Evolutionary conservation across 495 filamentous ascomycete genomes (phyloP), one percentile per base, ranked within the genome.

Genomic region (Lepraria neglecta): DNA sequence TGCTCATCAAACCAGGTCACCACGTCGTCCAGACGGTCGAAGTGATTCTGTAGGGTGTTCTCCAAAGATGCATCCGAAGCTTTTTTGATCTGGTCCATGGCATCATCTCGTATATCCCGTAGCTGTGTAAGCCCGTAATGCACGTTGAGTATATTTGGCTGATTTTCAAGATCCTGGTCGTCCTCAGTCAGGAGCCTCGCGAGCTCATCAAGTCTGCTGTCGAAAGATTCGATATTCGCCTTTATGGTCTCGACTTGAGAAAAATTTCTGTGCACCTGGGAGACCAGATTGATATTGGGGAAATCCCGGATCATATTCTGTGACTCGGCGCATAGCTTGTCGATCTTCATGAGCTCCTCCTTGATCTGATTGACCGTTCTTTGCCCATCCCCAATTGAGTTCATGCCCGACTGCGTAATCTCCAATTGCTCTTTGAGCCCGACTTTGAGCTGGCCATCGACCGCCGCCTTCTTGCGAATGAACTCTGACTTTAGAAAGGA

Each of bases 321-420:
- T 54, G 90, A 89, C 72, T 97, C 95, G 62, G 90, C 88, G 75
- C 94, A 97, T 55, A 99, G 81, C 78, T 91, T 92, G 74, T 97
- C 95, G 72, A 99, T 97, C 74, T 94, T 94, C 78, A 91, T 87
- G 80, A 99, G 92, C 77, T 97, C 94, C 68, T 97, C 95, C 73
- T 92, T 92, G 68, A 96, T 96, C 64, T 85, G 82, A 63, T 88
- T 84, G 14, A 97, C 85, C 53, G 87, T 88, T 65, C 90, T 84
- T 73, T 96, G 91, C 54, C 90, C 91, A 73, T 96, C 90, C 45
- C 81, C 82, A 61, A 98, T 85, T 42, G 85, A 83, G 59, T 77
- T 85, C 82, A 98, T 96, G 69, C 95, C 94, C 54, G 84, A 79
- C 75, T 97, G 91, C 21, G 95, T 96, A 9, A 90, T 86, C 71